Conservation (phyloP, 805 yeast genomes). For the Metschnikowia sp. region DNA sequence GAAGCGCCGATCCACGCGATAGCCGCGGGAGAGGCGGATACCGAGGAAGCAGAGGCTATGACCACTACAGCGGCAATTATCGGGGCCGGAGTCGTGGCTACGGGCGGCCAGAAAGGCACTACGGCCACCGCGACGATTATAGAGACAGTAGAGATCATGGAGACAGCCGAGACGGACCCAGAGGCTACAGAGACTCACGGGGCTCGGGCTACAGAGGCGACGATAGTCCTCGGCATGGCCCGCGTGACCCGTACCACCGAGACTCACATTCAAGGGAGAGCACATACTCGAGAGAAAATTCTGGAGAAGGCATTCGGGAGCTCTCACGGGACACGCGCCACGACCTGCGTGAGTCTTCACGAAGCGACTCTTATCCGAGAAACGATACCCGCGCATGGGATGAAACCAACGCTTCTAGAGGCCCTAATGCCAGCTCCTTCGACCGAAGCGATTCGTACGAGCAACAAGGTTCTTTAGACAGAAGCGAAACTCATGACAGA, state of each 20-base stretch:
- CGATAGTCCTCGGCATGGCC: neutral
- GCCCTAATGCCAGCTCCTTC: too few species aligned
- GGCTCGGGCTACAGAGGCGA: conserved; percentile 1
- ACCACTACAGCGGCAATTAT: conserved; percentile 11
- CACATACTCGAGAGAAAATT: neutral
- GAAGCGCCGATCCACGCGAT: conserved; percentile 8
- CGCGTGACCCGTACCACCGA: neutral
- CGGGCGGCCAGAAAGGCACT: conserved; percentile 3
- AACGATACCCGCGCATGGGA: too few species aligned
- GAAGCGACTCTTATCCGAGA: too few species aligned
- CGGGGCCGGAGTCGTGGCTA: conserved; percentile 17
- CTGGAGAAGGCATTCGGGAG: neutral
- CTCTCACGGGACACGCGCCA: neutral
- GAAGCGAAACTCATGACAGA: too few species aligned
- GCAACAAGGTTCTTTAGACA: too few species aligned
- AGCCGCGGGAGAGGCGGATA: conserved; percentile 21
- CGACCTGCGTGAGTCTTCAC: too few species aligned
- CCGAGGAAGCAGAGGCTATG: conserved; percentile 19
- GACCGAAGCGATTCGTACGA: too few species aligned
- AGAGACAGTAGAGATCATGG: neutral
- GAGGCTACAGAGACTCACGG: neutral
- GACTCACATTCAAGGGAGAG: too few species aligned
- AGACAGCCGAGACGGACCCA: neutral
- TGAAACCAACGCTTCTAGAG: too few species aligned
- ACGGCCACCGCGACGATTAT: neutral